phyloP scores from a whole-genome alignment of 495 filamentous ascomycete species.

The Podospora pseudocomata region DNA sequence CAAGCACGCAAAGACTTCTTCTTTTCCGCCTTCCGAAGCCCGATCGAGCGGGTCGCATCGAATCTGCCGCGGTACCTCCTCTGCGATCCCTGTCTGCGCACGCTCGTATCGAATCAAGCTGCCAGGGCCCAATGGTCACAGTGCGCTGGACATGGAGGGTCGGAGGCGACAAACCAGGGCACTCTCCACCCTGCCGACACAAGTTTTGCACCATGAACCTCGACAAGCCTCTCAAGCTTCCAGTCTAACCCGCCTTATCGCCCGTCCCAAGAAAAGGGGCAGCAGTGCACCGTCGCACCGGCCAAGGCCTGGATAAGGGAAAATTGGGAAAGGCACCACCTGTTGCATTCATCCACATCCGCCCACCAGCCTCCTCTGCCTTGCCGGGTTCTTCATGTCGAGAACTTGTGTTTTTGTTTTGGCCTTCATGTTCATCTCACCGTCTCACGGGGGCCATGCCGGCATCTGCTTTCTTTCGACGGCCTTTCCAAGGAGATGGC shows the following conservation, averaged over 20 bases:
- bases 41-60: constrained; percentile 3
- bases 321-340: not conserved
- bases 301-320: not conserved
- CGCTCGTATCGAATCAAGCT: constrained; percentile 2
- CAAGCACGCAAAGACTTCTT: not conserved
- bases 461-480: not conserved
- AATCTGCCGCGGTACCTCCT: not conserved
- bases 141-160: not conserved
- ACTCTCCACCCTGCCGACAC: constrained; percentile 3
- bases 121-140: not conserved
- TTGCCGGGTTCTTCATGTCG: not conserved
- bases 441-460: too few relatives aligned
- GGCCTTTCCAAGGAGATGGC: not conserved
- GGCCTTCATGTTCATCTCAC: not conserved
- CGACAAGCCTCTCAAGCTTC: not conserved
- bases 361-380: not conserved
- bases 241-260: not conserved
- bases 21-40: not conserved
- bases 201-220: constrained; percentile 4
- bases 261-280: not conserved
- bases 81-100: not conserved
- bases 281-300: not conserved
- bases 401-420: not conserved
- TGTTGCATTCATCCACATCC: too few relatives aligned
- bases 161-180: not conserved